Conservation (phyloP, 2,329 filamentous ascomycete genomes). For the Capronia americana region DNA sequence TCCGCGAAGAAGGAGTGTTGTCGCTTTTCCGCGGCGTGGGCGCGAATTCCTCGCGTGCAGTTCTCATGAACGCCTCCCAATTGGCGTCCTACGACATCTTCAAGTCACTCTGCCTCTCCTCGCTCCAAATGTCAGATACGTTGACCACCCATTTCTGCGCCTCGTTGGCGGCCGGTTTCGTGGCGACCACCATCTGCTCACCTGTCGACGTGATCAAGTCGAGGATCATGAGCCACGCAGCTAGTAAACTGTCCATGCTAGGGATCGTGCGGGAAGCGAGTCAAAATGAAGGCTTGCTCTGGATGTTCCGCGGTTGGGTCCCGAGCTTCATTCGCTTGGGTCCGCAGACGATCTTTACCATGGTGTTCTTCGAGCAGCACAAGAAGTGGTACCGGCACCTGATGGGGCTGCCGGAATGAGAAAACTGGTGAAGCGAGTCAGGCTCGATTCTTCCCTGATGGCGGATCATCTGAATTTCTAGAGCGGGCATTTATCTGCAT, state of each 20-base stretch:
- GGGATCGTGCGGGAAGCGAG: constrained; percentile 61
- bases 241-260: constrained; percentile 52
- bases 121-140: constrained; percentile 61
- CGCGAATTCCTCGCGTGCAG: constrained; percentile 67
- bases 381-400: constrained; percentile 65
- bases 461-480: not conserved
- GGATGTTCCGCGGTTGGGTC: constrained; percentile 72
- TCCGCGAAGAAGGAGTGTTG: constrained; percentile 76
- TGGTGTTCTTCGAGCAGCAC: constrained; percentile 71
- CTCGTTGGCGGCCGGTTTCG: constrained; percentile 67
- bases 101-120: constrained; percentile 62
- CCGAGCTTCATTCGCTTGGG: constrained; percentile 71
- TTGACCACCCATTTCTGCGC: constrained; percentile 68
- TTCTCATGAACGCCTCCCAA: constrained; percentile 71
- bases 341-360: constrained; percentile 70
- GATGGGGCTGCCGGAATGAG: constrained; percentile 44
- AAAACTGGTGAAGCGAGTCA: not conserved
- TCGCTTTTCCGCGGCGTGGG: constrained; percentile 79
- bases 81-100: constrained; percentile 69
- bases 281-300: constrained; percentile 63
- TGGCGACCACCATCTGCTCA: constrained; percentile 71
- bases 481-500: not conserved
- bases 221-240: constrained; percentile 64
- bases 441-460: not conserved
- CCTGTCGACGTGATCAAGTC: constrained; percentile 73